Evolutionary conservation across 345 rosid genomes (phyloP).

Genomic region (Ceriops decandra): DNA sequence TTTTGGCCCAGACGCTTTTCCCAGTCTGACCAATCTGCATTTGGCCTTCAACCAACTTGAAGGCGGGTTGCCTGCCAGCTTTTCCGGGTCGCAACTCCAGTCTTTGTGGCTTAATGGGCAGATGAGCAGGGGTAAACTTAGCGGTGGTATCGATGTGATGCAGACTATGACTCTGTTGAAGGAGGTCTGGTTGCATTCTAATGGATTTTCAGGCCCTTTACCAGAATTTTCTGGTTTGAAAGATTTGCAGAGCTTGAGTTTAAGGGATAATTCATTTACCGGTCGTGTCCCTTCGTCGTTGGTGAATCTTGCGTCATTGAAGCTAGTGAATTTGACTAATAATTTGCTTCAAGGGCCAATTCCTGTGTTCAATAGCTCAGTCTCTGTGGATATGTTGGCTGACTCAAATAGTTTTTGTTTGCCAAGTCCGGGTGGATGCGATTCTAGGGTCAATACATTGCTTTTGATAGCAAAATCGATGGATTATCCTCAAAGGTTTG

Average conservation of each 20-base stretch:
- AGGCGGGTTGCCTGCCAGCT: conserved; percentile 55
- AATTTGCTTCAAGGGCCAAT: conserved; percentile 81
- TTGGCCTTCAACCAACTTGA: conserved; percentile 64
- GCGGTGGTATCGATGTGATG: conserved; percentile 50
- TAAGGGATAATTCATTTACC: conserved; percentile 73
- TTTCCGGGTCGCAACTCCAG: conserved; percentile 66
- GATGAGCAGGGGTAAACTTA: conserved; percentile 38
- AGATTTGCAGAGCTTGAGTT: conserved; percentile 55
- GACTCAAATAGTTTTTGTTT: conserved; percentile 70
- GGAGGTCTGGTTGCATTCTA: conserved; percentile 85
- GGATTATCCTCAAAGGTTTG: conserved; percentile 60
- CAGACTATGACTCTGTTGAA: conserved; percentile 76
- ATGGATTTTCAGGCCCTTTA: conserved; percentile 63
- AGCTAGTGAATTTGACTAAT: conserved; percentile 62
- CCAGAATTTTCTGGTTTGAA: conserved; percentile 66
- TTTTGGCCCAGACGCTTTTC: conserved; percentile 61
- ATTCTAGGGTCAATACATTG: conserved; percentile 58
- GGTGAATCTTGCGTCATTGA: conserved; percentile 46
- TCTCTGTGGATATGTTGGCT: conserved; percentile 54
- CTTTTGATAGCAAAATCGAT: conserved; percentile 46
- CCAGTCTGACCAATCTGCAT: conserved; percentile 57
- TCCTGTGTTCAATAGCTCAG: conserved; percentile 51
- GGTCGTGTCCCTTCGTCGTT: conserved; percentile 72
- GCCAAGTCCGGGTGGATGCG: conserved; percentile 63
- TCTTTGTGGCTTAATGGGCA: conserved; percentile 90